Evolutionary conservation across 139 green algal species (phyloP).

Genomic region (Tetradesmus obliquus): DNA sequence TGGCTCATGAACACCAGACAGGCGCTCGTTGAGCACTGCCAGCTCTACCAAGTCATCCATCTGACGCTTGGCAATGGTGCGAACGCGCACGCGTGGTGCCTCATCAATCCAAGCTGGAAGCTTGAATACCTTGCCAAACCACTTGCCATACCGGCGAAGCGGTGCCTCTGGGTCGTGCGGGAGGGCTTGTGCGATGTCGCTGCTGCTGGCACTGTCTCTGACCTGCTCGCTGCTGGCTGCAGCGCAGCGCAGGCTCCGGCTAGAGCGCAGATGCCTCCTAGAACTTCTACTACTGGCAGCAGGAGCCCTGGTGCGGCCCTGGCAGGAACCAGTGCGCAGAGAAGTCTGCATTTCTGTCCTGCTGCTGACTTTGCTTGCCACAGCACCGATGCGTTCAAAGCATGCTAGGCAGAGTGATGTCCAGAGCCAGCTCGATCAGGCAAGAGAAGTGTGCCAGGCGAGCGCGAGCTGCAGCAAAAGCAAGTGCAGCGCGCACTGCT

Average conservation of each 20-base stretch:
- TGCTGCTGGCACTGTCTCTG: conserved; percentile 8
- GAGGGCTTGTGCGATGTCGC: background rate
- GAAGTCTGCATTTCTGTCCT: background rate
- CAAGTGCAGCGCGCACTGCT: background rate
- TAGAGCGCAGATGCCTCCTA: background rate
- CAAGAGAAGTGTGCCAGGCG: background rate
- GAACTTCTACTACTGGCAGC: background rate
- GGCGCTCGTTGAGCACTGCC: conserved; percentile 81
- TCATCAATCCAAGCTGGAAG: conserved; percentile 58
- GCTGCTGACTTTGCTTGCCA: background rate
- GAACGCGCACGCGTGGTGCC: conserved; percentile 74
- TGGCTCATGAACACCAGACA: conserved; percentile 57
- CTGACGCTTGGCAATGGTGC: conserved; percentile 57
- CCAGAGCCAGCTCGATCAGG: background rate
- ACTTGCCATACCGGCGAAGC: conserved; percentile 53
- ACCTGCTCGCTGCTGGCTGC: conserved; percentile 4
- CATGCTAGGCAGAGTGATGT: background rate
- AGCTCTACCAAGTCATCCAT: conserved; percentile 80
- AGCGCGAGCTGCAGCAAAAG: background rate
- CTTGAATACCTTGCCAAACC: conserved; percentile 56
- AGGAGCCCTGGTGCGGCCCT: background rate
- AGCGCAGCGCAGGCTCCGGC: background rate
- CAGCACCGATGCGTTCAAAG: background rate
- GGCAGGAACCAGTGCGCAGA: background rate
- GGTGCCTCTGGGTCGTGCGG: conserved; percentile 52